phyloP scores from a whole-genome alignment of 257 asterid species.

The Nicotiana obtusifolia region DNA sequence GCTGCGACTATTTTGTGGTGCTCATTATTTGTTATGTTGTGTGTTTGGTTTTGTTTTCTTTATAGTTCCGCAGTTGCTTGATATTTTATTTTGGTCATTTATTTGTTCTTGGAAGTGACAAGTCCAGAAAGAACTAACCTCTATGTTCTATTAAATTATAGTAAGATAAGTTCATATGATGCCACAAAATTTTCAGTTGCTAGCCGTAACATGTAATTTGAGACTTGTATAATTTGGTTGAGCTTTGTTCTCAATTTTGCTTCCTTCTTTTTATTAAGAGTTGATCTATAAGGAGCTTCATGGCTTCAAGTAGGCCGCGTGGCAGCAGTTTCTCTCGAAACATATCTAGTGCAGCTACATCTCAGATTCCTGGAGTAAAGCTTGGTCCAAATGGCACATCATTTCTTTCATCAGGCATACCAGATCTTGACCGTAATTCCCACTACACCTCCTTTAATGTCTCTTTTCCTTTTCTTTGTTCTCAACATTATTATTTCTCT shows the following conservation, averaged over 20 bases:
- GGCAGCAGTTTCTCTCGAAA: conserved; percentile 76
- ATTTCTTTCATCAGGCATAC: conserved; percentile 82
- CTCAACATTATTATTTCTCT: neutral
- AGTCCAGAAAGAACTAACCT: neutral
- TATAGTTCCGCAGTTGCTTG: neutral
- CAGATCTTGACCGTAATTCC: conserved; percentile 82
- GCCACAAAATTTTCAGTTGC: neutral
- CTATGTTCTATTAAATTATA: neutral
- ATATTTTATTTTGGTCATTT: neutral
- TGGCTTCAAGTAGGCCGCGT: conserved; percentile 76
- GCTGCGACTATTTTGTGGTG: neutral
- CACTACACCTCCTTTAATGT: neutral
- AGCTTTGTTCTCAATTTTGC: neutral
- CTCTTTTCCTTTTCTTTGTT: neutral
- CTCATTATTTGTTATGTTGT: too few species aligned
- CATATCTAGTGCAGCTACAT: conserved; percentile 36
- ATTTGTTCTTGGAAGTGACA: neutral
- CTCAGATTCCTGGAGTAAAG: conserved; percentile 79
- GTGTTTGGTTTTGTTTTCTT: too few species aligned
- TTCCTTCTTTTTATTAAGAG: conserved; percentile 14
- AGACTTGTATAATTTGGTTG: too few species aligned
- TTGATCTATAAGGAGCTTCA: conserved; percentile 6
- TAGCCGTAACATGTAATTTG: neutral
- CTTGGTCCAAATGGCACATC: conserved; percentile 83
- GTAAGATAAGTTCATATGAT: neutral